These are phyloP conservation scores for Coemansia sp. DNA, from an alignment of 192 early-diverging fungal species.

Conservation along the genomic window DNA sequence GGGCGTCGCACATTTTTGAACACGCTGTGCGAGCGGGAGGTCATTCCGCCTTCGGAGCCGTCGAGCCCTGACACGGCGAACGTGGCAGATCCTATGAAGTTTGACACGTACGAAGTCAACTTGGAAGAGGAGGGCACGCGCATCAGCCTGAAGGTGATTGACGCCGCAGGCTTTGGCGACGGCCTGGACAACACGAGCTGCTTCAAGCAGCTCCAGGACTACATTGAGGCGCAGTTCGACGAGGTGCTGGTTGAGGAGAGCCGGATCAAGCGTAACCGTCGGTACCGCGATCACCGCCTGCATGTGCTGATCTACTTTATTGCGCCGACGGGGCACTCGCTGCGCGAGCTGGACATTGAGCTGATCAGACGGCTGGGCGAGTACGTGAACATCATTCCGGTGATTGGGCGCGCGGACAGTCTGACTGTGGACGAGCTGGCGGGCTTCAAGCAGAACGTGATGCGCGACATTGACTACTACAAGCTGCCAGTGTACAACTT, in stretches of 20 bases:
- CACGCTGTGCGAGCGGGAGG: slow-evolving; percentile 86
- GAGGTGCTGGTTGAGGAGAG: slow-evolving; percentile 89
- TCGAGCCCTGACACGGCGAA: slow-evolving; percentile 75
- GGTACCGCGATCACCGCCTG: slow-evolving; percentile 94
- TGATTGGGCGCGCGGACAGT: slow-evolving; percentile 93
- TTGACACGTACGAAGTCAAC: slow-evolving; percentile 88
- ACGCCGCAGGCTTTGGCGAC: slow-evolving; percentile 98
- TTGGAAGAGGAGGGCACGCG: slow-evolving; percentile 98
- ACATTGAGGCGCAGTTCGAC: slow-evolving; percentile 94
- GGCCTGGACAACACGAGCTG: slow-evolving; percentile 91
- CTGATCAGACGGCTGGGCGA: slow-evolving; percentile 88
- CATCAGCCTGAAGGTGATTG: slow-evolving; percentile 94
- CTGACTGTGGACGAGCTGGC: slow-evolving; percentile 82
- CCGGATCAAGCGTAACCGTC: slow-evolving; percentile 77
- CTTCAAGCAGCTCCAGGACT: slow-evolving; percentile 89
- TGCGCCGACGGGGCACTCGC: slow-evolving; percentile 91
- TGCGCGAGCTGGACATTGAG: slow-evolving; percentile 95
- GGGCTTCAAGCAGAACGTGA: slow-evolving; percentile 89
- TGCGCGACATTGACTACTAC: slow-evolving; percentile 96
- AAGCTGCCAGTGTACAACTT: slow-evolving; percentile 98
- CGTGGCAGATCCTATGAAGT: slow-evolving; percentile 81
- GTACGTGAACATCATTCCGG: slow-evolving; percentile 93
- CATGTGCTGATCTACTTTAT: slow-evolving; percentile 99
- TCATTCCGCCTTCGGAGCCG: slow-evolving; percentile 66
- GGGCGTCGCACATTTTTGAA: slow-evolving; percentile 99